A percentile compares a stretch with the other conserved stretches of the same genome.
phyloP scores from a whole-genome alignment of 169 alveolate species.

The Ichthyophthirius multifiliis region DNA sequence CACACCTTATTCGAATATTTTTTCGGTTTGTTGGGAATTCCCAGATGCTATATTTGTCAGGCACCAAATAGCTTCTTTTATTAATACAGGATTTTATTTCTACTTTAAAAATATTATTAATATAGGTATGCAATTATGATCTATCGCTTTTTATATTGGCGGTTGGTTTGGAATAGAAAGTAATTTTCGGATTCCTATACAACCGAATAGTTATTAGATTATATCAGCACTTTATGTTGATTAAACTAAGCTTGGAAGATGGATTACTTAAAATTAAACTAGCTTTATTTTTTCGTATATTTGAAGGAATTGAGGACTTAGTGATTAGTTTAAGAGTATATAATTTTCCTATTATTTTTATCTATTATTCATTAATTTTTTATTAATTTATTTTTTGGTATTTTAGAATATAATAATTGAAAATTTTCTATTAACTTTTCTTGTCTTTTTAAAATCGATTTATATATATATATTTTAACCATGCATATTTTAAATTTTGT shows the following conservation, averaged over 20 bases:
- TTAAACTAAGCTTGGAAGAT: neutral
- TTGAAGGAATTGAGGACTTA: no score
- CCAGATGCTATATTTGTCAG: slow-evolving; percentile 73
- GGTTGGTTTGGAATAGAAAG: slow-evolving; percentile 45
- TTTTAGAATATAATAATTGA: no score
- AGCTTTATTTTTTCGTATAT: no score
- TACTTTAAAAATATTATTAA: slow-evolving; percentile 23
- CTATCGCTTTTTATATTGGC: slow-evolving; percentile 54
- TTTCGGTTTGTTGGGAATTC: slow-evolving; percentile 42
- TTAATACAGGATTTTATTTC: neutral
- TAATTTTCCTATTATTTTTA: no score
- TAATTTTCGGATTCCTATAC: slow-evolving; percentile 52
- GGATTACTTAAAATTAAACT: no score
- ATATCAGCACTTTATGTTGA: neutral
- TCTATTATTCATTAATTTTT: no score
- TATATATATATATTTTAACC: no score
- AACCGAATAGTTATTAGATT: neutral
- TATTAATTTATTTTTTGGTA: no score
- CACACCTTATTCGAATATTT: slow-evolving; percentile 55
- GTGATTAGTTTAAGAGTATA: no score
- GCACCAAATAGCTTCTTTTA: slow-evolving; percentile 72
- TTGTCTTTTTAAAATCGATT: no score
- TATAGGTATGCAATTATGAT: slow-evolving; percentile 49
- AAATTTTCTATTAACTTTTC: no score
- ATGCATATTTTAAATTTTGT: no score